phyloP scores from a whole-genome alignment of 2,329 filamentous ascomycete species.

The Pseudocercospora crystallina region DNA sequence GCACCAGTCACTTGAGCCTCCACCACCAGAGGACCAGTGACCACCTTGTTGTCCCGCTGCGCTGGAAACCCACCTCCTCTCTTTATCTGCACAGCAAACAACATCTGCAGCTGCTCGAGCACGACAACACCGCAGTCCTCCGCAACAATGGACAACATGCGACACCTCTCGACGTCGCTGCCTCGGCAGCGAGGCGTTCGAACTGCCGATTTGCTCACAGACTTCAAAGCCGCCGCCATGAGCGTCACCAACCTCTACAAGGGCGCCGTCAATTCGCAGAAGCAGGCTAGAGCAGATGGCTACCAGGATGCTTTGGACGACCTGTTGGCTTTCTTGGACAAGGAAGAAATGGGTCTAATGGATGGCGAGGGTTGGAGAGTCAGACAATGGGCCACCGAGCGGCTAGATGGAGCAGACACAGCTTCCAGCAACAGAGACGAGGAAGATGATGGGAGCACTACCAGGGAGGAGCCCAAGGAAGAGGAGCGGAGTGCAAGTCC shows the following conservation, averaged over 20 bases:
- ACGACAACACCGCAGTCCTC: not conserved
- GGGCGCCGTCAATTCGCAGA: constrained; percentile 75
- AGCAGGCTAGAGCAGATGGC: constrained; percentile 73
- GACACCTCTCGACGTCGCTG: constrained; percentile 61
- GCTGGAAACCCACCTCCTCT: constrained; percentile 1
- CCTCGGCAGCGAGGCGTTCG: constrained; percentile 40
- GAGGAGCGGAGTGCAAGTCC: constrained; percentile 48
- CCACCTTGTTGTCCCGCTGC: constrained; percentile 8
- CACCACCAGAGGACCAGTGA: constrained; percentile 1
- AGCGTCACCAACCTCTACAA: constrained; percentile 97
- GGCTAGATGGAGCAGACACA: constrained; percentile 55
- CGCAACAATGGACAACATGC: constrained; percentile 61
- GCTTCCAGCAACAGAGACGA: constrained; percentile 59
- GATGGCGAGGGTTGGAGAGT: constrained; percentile 75
- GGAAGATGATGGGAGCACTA: constrained; percentile 59
- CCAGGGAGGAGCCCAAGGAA: constrained; percentile 49
- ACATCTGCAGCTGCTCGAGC: constrained; percentile 1
- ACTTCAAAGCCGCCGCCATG: constrained; percentile 88
- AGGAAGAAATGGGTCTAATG: constrained; percentile 71
- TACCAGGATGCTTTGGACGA: constrained; percentile 96
- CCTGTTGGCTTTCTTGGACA: constrained; percentile 79
- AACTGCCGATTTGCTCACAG: constrained; percentile 65
- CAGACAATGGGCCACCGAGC: constrained; percentile 67
- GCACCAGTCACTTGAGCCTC: too few relatives aligned
- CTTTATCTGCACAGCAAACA: constrained; percentile 1